phyloP scores from a whole-genome alignment of 2,329 filamentous ascomycete genomes.

The Lecanoromycetidae sp. region DNA sequence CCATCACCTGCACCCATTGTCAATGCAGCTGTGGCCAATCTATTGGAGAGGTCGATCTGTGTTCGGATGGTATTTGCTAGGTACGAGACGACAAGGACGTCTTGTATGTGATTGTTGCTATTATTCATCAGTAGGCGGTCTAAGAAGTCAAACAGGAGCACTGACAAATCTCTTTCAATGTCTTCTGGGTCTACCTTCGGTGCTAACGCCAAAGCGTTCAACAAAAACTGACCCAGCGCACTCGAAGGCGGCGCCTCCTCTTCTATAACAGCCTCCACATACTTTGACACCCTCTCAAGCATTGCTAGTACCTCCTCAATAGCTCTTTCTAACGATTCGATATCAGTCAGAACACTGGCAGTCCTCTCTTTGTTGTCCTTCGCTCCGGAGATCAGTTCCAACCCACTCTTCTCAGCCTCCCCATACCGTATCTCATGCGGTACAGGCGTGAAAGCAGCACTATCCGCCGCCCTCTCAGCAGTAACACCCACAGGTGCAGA shows the following conservation, averaged over 20 bases:
- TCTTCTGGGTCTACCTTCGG: constrained; percentile 86
- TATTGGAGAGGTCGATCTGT: constrained; percentile 95
- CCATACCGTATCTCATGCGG: constrained; percentile 87
- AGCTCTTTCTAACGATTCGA: constrained; percentile 75
- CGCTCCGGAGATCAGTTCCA: constrained; percentile 74
- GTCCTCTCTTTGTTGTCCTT: constrained; percentile 66
- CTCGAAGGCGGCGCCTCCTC: constrained; percentile 82
- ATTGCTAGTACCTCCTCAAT: constrained; percentile 80
- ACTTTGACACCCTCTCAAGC: constrained; percentile 81
- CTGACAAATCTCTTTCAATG: constrained; percentile 86
- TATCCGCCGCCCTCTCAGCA: constrained; percentile 86
- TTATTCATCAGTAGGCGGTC: constrained; percentile 23
- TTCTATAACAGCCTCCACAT: constrained; percentile 80
- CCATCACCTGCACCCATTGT: constrained; percentile 42
- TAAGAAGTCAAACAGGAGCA: constrained; percentile 19
- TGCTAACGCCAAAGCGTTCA: constrained; percentile 83
- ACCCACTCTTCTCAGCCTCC: constrained; percentile 61
- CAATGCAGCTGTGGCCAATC: constrained; percentile 69
- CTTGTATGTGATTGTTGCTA: constrained; percentile 97
- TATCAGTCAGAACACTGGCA: constrained; percentile 66
- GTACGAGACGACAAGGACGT: constrained; percentile 96
- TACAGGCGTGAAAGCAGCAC: constrained; percentile 93
- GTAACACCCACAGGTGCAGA: constrained; percentile 90
- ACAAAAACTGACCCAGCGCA: constrained; percentile 83
- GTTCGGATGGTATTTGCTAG: constrained; percentile 97